These are phyloP conservation scores for Leishmania braziliensis DNA, from an alignment of 208 protist species.

Conservation along the genomic window DNA sequence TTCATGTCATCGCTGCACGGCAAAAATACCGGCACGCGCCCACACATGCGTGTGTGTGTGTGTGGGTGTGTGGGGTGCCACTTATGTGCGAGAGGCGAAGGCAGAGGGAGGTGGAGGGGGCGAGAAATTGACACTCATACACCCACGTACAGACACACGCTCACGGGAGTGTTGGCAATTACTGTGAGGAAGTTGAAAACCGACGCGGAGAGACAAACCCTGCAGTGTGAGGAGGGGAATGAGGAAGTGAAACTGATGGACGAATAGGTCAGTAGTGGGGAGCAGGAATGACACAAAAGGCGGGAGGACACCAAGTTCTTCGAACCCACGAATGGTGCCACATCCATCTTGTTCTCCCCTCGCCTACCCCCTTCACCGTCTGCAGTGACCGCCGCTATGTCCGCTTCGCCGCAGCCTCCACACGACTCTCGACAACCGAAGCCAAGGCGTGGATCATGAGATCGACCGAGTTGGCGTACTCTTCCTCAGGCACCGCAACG, in stretches of 20 bases:
- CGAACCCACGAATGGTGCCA: neutral
- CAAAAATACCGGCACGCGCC: neutral
- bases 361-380: neutral
- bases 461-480: conserved; percentile 66
- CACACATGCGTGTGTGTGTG: neutral
- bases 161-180: neutral
- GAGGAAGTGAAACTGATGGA: neutral
- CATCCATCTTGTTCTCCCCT: neutral
- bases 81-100: neutral
- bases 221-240: neutral
- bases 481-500: conserved; percentile 72
- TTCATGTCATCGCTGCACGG: neutral
- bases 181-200: conserved; percentile 1
- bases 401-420: conserved; percentile 64
- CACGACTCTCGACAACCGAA: conserved; percentile 72
- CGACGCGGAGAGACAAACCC: neutral
- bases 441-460: conserved; percentile 71
- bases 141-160: neutral
- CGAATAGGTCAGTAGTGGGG: neutral
- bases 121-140: neutral
- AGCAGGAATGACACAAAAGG: neutral
- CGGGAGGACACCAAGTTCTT: neutral
- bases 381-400: conserved; percentile 26
- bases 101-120: neutral
- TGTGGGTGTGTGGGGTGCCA: neutral